Base-by-base conservation (phyloP, 305 asterid species). In the Petunia hybrid region DNA sequence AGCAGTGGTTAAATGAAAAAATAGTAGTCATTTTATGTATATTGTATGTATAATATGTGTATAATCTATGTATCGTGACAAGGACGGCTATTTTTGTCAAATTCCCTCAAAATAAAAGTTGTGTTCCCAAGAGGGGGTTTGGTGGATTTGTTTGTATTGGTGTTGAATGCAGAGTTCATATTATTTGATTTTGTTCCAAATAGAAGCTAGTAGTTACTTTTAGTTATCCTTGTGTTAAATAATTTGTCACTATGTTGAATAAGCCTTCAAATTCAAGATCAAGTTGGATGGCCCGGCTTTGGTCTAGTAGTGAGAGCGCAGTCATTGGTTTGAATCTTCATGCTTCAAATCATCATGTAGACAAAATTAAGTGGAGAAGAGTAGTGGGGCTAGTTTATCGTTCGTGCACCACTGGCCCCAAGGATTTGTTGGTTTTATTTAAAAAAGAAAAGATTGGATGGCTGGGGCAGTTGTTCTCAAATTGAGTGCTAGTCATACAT, bases 151-250 rank as follows among this genome's bases (percentile, higher is more conserved):
- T 4, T 31, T 6, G 22, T 9, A 22, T 70, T 16, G 59, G 35
- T 48, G 43, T 71, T 8, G 62, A 35, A 12, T 71, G 35, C 45
- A 71, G 6, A 48, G 14, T 35, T 48, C 78, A 6, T 51, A 14
- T 51, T 31, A 38, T 35, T 46, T 73, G 0, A 48, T 71, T 12
- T 46, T 35, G 31, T 73, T 45, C 78, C 45, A 48, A 73, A 35
- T 48, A 10, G 62, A 43, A 51, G 62, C 60, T 73, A 48, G 7
- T 48, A 35, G 62, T 71, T 73, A 73, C 14, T 9, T 48, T 73
- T 9, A 48, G 78, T 73, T 5, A 13, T 13, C 78, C 10, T 31
- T 5, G 35, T 71, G 77, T 46, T 71, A 35, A 35, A 63, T 63
- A 22, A 2, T 35, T 12, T 14, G 4, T 63, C 69, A 13, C 16